These are phyloP conservation scores for Amaranthus tricolor DNA, from an alignment of 179 eudicot species.

Conservation along the genomic window DNA sequence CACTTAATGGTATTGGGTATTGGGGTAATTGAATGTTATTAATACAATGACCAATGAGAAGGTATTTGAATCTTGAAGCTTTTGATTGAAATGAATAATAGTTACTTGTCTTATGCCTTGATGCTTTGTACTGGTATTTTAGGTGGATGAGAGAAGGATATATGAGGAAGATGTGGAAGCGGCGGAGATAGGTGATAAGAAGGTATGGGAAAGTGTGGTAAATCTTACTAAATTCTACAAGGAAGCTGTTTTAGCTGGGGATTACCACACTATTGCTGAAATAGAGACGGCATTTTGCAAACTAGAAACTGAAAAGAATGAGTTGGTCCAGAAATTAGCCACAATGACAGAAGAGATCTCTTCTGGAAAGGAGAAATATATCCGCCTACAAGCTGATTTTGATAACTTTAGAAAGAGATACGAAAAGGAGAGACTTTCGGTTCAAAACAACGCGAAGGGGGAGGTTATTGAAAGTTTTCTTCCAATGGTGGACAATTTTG, in stretches of 20 bases:
- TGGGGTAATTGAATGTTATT: not conserved
- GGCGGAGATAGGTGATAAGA: slow-evolving; percentile 28
- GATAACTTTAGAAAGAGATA: slow-evolving; percentile 90
- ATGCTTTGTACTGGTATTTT: not conserved
- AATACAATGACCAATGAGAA: not conserved
- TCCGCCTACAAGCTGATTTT: slow-evolving; percentile 91
- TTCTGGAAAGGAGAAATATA: slow-evolving; percentile 68
- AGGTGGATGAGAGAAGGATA: slow-evolving; percentile 40
- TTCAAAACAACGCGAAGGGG: slow-evolving; percentile 71
- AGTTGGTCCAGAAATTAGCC: slow-evolving; percentile 47
- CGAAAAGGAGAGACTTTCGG: slow-evolving; percentile 63
- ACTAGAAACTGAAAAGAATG: slow-evolving; percentile 61
- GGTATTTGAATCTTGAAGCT: not conserved
- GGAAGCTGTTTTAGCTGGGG: slow-evolving; percentile 68
- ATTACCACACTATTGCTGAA: slow-evolving; percentile 49
- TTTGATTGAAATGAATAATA: not conserved
- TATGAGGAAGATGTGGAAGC: slow-evolving; percentile 32
- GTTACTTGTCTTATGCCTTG: not conserved
- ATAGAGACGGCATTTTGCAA: slow-evolving; percentile 50
- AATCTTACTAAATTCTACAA: slow-evolving; percentile 56
- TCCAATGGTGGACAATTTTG: slow-evolving; percentile 90
- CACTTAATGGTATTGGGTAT: not conserved
- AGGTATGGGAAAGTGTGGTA: slow-evolving; percentile 37
- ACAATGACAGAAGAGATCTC: slow-evolving; percentile 50
- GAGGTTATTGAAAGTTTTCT: slow-evolving; percentile 88